Conservation (phyloP, 495 filamentous ascomycete genomes). For the Aspergillus diversus region DNA sequence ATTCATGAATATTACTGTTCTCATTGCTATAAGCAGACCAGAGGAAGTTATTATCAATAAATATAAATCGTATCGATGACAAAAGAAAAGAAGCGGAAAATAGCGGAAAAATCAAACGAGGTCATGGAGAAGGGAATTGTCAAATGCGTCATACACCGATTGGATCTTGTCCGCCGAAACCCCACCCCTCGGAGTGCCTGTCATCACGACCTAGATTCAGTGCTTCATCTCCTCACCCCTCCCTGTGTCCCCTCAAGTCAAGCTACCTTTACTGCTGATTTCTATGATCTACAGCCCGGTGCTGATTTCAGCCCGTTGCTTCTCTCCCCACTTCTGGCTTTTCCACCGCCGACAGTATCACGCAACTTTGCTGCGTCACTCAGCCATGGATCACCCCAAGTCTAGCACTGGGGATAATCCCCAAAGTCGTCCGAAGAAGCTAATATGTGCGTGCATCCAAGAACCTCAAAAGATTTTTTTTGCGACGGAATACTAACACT, state of each 20-base stretch:
- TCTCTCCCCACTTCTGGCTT: not conserved
- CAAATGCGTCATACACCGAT: constrained; percentile 12
- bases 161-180: not conserved
- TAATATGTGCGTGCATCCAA: constrained; percentile 42
- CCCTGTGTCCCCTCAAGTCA: not conserved
- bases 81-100: not conserved
- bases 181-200: not conserved
- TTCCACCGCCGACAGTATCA: not conserved
- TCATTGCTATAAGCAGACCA: too few relatives aligned
- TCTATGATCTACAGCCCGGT: constrained; percentile 9
- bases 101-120: not conserved
- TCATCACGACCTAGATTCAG: constrained; percentile 1
- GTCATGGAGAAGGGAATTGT: not conserved
- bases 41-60: too few relatives aligned
- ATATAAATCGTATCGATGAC: not conserved
- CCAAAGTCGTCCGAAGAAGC: constrained; percentile 43
- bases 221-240: not conserved
- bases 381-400: constrained; percentile 10
- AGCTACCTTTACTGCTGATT: not conserved
- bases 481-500: constrained; percentile 11
- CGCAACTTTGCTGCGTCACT: not conserved
- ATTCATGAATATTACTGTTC: too few relatives aligned
- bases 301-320: not conserved
- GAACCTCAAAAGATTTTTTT: too few relatives aligned
- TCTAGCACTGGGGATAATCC: constrained; percentile 9